Evolutionary conservation across 164 flowering plant genomes (phyloP).

Genomic region (Annona squamosa): DNA sequence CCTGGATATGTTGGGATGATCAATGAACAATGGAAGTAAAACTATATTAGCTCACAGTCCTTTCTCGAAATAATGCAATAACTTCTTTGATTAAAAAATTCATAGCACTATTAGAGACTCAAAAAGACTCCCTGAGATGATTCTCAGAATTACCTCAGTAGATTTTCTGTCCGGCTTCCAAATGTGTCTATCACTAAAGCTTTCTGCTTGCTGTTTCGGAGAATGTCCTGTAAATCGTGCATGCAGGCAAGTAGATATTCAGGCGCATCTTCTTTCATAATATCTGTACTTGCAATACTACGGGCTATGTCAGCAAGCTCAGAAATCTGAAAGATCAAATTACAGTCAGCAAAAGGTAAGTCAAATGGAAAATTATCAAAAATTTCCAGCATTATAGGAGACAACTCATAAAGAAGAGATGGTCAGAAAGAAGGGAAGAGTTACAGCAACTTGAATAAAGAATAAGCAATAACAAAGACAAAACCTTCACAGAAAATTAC

Average conservation of each 20-base stretch:
- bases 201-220: slow-evolving; percentile 46
- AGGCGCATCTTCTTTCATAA: slow-evolving; percentile 38
- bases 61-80: not conserved
- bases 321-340: slow-evolving; percentile 36
- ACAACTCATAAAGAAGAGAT: too few species aligned
- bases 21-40: slow-evolving; percentile 2
- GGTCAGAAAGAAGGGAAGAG: too few species aligned
- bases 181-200: slow-evolving; percentile 77
- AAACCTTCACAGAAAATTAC: too few species aligned
- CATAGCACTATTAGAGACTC: not conserved
- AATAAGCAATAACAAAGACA: too few species aligned
- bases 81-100: not conserved
- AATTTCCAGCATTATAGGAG: too few species aligned
- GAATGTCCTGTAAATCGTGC: slow-evolving; percentile 55
- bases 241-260: slow-evolving; percentile 53
- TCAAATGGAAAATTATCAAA: too few species aligned
- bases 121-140: not conserved
- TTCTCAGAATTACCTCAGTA: slow-evolving; percentile 35
- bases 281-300: slow-evolving; percentile 45
- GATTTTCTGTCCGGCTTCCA: slow-evolving; percentile 60
- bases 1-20: slow-evolving; percentile 22
- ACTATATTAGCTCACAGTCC: not conserved
- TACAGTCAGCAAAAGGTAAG: too few species aligned
- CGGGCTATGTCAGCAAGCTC: slow-evolving; percentile 67
- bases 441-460: too few species aligned